Percentiles rank a stretch among this genome's conserved stretches.
Evolutionary conservation across 2,329 filamentous ascomycete genomes (phyloP).

Genomic region (Kalaharituber pfeilii): DNA sequence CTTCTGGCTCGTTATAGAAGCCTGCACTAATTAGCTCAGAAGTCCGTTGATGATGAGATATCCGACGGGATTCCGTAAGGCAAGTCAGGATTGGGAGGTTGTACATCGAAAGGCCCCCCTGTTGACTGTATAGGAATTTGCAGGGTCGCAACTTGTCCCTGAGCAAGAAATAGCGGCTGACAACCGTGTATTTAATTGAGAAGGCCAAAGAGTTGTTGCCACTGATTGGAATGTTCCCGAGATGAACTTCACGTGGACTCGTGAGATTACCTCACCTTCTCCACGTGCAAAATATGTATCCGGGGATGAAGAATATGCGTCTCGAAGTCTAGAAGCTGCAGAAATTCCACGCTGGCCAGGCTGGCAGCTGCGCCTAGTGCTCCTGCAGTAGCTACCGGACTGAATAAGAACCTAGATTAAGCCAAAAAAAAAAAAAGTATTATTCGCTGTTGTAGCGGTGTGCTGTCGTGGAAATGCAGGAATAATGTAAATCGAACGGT

Average conservation of each 20-base stretch:
- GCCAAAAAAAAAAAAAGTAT: no score
- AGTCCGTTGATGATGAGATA: background rate
- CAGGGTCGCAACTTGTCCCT: background rate
- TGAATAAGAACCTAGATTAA: background rate
- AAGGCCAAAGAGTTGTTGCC: background rate
- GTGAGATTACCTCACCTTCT: constrained; percentile 1
- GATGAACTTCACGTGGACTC: background rate
- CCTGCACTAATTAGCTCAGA: background rate
- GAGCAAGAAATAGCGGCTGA: background rate
- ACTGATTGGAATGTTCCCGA: background rate
- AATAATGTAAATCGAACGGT: background rate
- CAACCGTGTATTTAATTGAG: background rate
- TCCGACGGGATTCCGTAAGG: background rate
- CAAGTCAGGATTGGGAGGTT: background rate
- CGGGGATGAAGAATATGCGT: background rate
- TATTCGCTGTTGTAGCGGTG: background rate
- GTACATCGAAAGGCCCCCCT: background rate
- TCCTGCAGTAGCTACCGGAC: background rate
- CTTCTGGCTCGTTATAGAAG: background rate
- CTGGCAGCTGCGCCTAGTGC: background rate
- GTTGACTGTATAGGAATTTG: background rate
- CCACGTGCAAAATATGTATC: background rate
- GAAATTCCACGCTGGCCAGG: background rate
- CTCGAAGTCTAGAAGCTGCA: background rate
- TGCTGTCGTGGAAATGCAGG: background rate